phyloP scores from a whole-genome alignment of 2,329 filamentous ascomycete species.

The Exophiala calicioides region DNA sequence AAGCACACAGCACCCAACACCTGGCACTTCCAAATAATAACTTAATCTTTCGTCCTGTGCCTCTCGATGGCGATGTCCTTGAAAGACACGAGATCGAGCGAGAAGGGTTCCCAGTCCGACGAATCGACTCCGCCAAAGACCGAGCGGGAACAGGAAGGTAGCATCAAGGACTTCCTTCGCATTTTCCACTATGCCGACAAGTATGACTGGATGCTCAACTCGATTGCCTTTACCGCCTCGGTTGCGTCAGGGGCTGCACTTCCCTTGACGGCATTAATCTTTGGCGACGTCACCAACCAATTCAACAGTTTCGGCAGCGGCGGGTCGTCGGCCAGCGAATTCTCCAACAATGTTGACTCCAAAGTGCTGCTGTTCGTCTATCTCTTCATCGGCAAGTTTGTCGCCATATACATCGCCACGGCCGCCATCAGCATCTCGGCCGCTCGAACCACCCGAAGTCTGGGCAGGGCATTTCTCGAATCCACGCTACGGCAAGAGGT shows the following conservation, averaged over 20 bases:
- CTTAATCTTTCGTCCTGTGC: background rate
- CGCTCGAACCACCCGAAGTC: slow-evolving; percentile 30
- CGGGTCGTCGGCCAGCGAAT: slow-evolving; percentile 24
- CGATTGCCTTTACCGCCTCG: slow-evolving; percentile 24
- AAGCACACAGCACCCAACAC: too few species aligned
- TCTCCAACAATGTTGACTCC: slow-evolving; percentile 22
- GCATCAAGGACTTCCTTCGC: slow-evolving; percentile 24
- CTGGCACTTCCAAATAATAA: too few species aligned
- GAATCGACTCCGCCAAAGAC: background rate
- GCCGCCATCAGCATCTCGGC: slow-evolving; percentile 32
- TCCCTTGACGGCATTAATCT: slow-evolving; percentile 42
- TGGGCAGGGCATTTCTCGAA: slow-evolving; percentile 32
- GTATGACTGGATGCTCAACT: slow-evolving; percentile 28
- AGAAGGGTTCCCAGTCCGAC: slow-evolving; percentile 3
- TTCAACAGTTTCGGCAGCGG: slow-evolving; percentile 33
- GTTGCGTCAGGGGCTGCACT: slow-evolving; percentile 34
- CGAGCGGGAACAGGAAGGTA: slow-evolving; percentile 21
- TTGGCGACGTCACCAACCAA: slow-evolving; percentile 36
- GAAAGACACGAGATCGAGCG: slow-evolving; percentile 13
- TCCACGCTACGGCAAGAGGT: slow-evolving; percentile 37
- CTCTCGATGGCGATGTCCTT: slow-evolving; percentile 9
- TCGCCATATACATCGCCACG: slow-evolving; percentile 38
- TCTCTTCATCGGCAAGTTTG: slow-evolving; percentile 39
- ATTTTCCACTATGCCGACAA: slow-evolving; percentile 30
- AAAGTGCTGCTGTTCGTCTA: slow-evolving; percentile 40